These are phyloP conservation scores for Trichoderma sp. DNA, from an alignment of 2,329 filamentous ascomycete genomes.

Conservation along the genomic window DNA sequence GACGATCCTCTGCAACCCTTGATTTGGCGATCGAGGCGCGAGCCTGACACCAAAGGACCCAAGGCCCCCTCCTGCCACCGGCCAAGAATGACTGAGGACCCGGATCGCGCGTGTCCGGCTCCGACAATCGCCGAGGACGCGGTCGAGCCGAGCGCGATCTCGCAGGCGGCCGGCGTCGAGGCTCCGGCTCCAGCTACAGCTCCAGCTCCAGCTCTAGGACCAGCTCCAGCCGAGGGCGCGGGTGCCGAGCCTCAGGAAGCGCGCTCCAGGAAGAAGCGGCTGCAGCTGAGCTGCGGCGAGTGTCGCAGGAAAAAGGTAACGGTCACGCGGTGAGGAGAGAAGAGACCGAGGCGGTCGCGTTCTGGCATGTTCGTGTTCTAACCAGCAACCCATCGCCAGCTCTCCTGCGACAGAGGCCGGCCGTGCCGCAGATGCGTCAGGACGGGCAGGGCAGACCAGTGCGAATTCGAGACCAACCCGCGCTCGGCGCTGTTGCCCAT, in stretches of 20 bases:
- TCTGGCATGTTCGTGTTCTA: neutral
- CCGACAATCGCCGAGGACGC: slow-evolving; percentile 15
- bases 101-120: slow-evolving; percentile 17
- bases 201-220: slow-evolving; percentile 5
- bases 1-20: slow-evolving; percentile 1
- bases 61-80: neutral
- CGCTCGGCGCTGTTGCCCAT: neutral
- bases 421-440: slow-evolving; percentile 15
- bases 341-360: neutral
- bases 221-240: neutral
- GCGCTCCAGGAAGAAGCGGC: slow-evolving; percentile 20
- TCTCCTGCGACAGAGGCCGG: slow-evolving; percentile 17
- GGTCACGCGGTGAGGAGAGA: too few species aligned
- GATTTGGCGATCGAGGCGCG: slow-evolving; percentile 5
- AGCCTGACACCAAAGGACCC: neutral
- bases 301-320: slow-evolving; percentile 26
- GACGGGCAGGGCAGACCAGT: slow-evolving; percentile 20
- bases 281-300: slow-evolving; percentile 18
- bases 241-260: slow-evolving; percentile 3
- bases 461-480: slow-evolving; percentile 15
- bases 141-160: neutral
- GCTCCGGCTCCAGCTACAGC: neutral
- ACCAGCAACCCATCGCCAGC: neutral
- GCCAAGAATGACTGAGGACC: slow-evolving; percentile 11
- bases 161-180: neutral